phyloP scores from a whole-genome alignment of 257 asterid genomes.

The Solanum chmielewskii region DNA sequence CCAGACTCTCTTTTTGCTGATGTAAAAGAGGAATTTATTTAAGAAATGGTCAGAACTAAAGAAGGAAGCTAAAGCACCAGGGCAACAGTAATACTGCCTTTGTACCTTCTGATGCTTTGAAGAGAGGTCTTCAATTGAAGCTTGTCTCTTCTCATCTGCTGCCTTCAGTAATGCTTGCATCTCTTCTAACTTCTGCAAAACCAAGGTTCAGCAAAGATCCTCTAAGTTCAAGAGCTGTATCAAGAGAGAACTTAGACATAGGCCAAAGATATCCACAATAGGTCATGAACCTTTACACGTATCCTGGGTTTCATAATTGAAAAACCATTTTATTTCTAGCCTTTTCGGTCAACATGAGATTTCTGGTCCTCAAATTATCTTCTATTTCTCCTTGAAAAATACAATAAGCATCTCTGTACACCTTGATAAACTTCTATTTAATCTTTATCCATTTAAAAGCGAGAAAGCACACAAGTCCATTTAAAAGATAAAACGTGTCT shows the following conservation, averaged over 20 bases:
- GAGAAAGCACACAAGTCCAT: background rate
- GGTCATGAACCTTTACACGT: background rate
- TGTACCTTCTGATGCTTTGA: slow-evolving; percentile 78
- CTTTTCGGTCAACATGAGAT: background rate
- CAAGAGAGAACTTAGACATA: background rate
- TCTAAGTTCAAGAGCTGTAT: background rate
- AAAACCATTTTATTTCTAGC: background rate
- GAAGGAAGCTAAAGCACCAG: background rate
- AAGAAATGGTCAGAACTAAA: background rate
- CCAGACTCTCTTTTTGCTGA: slow-evolving; percentile 81
- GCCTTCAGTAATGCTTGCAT: slow-evolving; percentile 48
- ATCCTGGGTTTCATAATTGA: background rate
- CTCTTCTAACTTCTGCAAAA: slow-evolving; percentile 65
- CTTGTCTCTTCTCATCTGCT: slow-evolving; percentile 78
- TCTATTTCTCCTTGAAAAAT: background rate
- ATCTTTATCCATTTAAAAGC: background rate
- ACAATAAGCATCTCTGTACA: background rate
- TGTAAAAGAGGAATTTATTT: background rate
- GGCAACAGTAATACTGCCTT: background rate
- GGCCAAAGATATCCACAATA: background rate
- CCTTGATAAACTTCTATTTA: background rate
- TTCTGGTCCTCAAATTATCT: background rate
- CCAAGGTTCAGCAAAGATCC: background rate
- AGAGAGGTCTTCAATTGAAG: slow-evolving; percentile 66
- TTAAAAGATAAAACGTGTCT: background rate